Base-by-base conservation (phyloP, 306 rosid genomes). In the Cicer judaicum region DNA sequence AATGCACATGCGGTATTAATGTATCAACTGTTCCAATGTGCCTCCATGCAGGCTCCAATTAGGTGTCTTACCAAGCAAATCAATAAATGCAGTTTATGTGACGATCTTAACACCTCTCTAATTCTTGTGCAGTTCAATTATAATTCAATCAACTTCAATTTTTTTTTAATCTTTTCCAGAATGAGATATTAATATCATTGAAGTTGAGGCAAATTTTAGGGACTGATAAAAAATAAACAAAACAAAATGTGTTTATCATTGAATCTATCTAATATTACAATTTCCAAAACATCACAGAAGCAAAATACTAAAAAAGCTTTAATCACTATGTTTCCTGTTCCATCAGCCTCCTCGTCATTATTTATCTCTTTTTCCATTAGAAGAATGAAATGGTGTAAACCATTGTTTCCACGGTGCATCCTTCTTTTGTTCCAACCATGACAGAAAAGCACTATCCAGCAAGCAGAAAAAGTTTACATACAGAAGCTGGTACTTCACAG, bases 361-460 rank as follows among this genome's bases (percentile, higher is more conserved):
- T 29, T 82, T 61, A 62, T 77, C 78, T 49, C 85, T 78, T 75
- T 81, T 76, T 48, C 75, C 91, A 66, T 87, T 84, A 0, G 80
- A 76, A 68, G 86, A 79, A 56, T 77, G 71, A 81, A 79, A 84
- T 62, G 92, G 77, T 4, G 73, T 64, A 74, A 90, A 83, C 91
- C 96, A 79, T 76, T 89, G 87, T 84, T 92, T 92, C 98, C 92
- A 90, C 53, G 94, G 83, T 75, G 98, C 98, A 79, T 89, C 92
- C 71, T 89, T 84, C 79, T 92, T 94, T 79, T 90, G 98, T 66
- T 92, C 98, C 67, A 92, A 68, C 96, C 98, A 92, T 48, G 96
- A 92, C 76, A 90, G 76, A 72, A 92, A 92, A 44, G 89, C 93
- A 84, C 96, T 92, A 61, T 89, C 96, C 82, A 92, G 44, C 75